Evolutionary conservation across 768 basidiomycete species (phyloP).

Genomic region (Suillus occidentalis): DNA sequence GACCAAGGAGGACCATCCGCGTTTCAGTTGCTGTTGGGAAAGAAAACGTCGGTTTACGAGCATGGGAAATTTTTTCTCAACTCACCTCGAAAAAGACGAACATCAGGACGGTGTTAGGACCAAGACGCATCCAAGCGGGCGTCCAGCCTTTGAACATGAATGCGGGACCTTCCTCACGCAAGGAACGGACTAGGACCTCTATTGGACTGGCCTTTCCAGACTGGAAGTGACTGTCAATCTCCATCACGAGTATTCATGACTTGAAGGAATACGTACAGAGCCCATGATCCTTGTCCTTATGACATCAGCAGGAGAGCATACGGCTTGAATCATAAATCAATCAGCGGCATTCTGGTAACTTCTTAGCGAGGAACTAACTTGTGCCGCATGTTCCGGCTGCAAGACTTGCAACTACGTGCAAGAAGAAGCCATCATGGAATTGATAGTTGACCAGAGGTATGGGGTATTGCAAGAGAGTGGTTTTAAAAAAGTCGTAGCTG

Average conservation of each 20-base stretch:
- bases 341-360: neutral
- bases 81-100: constrained; percentile 83
- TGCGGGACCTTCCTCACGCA: constrained; percentile 69
- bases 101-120: constrained; percentile 80
- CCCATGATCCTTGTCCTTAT: constrained; percentile 77
- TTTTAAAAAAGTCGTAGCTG: constrained; percentile 81
- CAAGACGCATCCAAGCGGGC: constrained; percentile 81
- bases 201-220: constrained; percentile 48
- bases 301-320: constrained; percentile 79
- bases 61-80: constrained; percentile 1
- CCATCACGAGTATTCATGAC: neutral
- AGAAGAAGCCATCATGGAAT: constrained; percentile 60
- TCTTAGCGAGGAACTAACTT: constrained; percentile 45
- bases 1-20: constrained; percentile 43
- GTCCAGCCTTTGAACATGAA: constrained; percentile 92
- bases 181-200: constrained; percentile 55
- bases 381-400: constrained; percentile 77
- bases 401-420: constrained; percentile 69
- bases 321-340: constrained; percentile 43
- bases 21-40: constrained; percentile 64
- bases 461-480: constrained; percentile 48
- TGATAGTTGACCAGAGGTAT: constrained; percentile 60
- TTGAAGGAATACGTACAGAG: constrained; percentile 45
- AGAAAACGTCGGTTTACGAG: constrained; percentile 9
- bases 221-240: constrained; percentile 34